A percentile compares a stretch with the other conserved stretches of the same genome.
phyloP scores from a whole-genome alignment of 345 rosid genomes.

The Rubroshorea leprosula region DNA sequence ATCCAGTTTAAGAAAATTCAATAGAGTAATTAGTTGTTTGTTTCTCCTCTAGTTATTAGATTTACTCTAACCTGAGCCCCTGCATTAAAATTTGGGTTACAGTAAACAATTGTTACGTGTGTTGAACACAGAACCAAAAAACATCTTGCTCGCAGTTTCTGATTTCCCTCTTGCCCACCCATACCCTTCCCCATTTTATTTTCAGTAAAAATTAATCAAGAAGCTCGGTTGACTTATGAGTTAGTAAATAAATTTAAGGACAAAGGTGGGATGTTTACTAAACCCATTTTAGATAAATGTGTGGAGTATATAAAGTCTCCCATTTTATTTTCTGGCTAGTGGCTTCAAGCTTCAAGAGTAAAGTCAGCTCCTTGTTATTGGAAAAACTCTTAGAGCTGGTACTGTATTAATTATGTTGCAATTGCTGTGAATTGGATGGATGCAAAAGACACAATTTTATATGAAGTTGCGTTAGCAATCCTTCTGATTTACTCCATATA shows the following conservation, averaged over 20 bases:
- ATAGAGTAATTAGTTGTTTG: background rate
- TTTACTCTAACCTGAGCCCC: background rate
- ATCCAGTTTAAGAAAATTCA: background rate
- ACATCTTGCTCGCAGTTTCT: background rate
- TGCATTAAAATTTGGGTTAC: background rate
- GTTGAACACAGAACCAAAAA: background rate
- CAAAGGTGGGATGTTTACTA: background rate
- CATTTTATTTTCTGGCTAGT: background rate
- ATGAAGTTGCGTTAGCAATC: no score
- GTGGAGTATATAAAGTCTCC: background rate
- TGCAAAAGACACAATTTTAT: no score
- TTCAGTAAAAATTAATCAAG: no score
- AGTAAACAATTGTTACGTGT: background rate
- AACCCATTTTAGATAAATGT: conserved; percentile 2
- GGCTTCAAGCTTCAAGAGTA: background rate
- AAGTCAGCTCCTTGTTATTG: background rate
- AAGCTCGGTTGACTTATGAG: no score
- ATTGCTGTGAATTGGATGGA: no score
- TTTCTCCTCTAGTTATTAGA: background rate
- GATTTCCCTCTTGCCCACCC: background rate
- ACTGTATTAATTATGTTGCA: no score
- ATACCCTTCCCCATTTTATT: no score
- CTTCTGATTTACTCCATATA: no score
- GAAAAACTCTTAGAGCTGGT: background rate
- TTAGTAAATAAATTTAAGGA: no score